phyloP scores from a whole-genome alignment of 768 basidiomycete species.

The Suillus sp. region DNA sequence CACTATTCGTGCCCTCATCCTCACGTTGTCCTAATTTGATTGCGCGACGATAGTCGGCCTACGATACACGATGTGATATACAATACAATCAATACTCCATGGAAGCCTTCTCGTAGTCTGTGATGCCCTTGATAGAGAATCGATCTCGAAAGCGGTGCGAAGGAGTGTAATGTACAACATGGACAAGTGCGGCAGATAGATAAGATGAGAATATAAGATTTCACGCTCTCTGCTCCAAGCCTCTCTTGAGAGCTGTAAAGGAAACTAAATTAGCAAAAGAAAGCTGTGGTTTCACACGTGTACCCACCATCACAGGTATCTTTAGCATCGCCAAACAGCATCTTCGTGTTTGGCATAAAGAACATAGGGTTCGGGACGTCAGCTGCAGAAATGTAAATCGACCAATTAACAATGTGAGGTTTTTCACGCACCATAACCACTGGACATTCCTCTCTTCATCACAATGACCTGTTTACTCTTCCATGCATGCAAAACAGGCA shows the following conservation, averaged over 20 bases:
- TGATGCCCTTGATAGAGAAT: constrained; percentile 6
- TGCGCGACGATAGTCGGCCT: constrained; percentile 18
- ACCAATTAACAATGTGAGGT: constrained; percentile 5
- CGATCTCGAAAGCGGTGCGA: constrained; percentile 18
- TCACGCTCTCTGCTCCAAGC: constrained; percentile 45
- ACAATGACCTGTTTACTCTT: constrained; percentile 91
- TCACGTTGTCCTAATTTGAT: constrained; percentile 15
- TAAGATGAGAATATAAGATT: not conserved
- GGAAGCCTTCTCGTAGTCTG: constrained; percentile 8
- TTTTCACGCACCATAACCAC: constrained; percentile 70
- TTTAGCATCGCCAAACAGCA: constrained; percentile 92
- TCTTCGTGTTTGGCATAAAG: constrained; percentile 87
- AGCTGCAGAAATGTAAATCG: constrained; percentile 43
- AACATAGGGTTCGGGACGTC: constrained; percentile 95
- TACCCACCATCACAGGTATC: constrained; percentile 81
- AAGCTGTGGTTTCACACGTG: not conserved
- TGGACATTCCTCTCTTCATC: constrained; percentile 90
- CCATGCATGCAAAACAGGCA: constrained; percentile 93
- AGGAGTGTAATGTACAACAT: constrained; percentile 24
- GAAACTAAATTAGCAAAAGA: not conserved
- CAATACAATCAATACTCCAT: constrained; percentile 29
- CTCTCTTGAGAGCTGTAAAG: constrained; percentile 56
- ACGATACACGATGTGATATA: constrained; percentile 33
- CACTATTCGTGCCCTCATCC: constrained; percentile 18
- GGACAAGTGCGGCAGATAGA: constrained; percentile 17